Conservation (phyloP, 345 rosid species). For the Balakata baccata region DNA sequence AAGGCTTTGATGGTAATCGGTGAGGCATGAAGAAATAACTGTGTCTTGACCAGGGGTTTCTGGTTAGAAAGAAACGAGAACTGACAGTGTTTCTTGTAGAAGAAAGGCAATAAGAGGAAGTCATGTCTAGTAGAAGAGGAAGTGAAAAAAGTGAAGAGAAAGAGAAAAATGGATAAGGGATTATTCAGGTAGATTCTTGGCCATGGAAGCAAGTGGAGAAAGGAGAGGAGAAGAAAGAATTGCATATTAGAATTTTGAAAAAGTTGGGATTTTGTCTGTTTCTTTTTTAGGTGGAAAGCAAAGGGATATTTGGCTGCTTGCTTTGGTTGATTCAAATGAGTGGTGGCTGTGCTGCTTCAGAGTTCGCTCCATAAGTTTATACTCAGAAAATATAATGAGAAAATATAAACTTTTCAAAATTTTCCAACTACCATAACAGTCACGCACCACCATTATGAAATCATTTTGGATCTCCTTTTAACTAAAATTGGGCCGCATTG, state of each 20-base stretch:
- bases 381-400: neutral
- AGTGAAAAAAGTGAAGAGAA: neutral
- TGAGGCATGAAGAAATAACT: constrained; percentile 26
- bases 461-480: too few relatives aligned
- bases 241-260: constrained; percentile 15
- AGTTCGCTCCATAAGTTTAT: neutral
- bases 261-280: neutral
- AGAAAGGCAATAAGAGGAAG: constrained; percentile 58
- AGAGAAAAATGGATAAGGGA: constrained; percentile 15
- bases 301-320: constrained; percentile 25
- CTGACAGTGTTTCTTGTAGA: constrained; percentile 47
- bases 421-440: neutral
- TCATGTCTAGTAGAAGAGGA: constrained; percentile 38
- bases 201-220: constrained; percentile 20
- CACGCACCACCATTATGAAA: neutral
- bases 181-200: constrained; percentile 20
- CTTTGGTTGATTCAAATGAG: constrained; percentile 28
- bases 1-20: constrained; percentile 31
- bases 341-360: constrained; percentile 27
- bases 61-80: constrained; percentile 43
- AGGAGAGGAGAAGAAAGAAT: neutral
- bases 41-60: constrained; percentile 31
- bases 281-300: neutral
- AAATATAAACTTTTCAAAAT: neutral
- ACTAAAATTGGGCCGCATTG: too few relatives aligned